Conservation (phyloP, 2,329 filamentous ascomycete species). For the Alternaria dauci region DNA sequence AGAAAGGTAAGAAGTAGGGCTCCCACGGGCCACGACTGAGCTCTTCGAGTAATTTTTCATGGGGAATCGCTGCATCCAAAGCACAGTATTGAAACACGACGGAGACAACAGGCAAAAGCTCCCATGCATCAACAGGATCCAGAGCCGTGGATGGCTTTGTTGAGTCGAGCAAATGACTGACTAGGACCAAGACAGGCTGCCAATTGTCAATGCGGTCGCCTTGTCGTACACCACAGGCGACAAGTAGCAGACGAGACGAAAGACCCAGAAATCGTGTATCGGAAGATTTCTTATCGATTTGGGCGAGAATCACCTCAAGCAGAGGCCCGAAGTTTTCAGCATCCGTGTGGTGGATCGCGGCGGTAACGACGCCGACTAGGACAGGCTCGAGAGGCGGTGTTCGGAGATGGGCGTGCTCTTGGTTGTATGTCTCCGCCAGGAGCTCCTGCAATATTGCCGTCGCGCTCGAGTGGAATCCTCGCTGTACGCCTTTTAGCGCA, state of each 20-base stretch:
- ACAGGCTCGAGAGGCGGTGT: constrained; percentile 65
- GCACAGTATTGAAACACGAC: constrained; percentile 79
- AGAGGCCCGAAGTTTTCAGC: constrained; percentile 76
- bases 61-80: constrained; percentile 78
- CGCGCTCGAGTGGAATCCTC: constrained; percentile 66
- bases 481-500: constrained; percentile 71
- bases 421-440: constrained; percentile 46
- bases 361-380: constrained; percentile 78
- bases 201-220: constrained; percentile 78
- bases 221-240: constrained; percentile 79
- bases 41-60: constrained; percentile 69
- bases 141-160: constrained; percentile 49
- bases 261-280: constrained; percentile 48
- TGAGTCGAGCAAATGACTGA: constrained; percentile 43
- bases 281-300: constrained; percentile 52
- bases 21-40: constrained; percentile 73
- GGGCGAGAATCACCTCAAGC: constrained; percentile 63
- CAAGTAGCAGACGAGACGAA: constrained; percentile 66
- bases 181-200: constrained; percentile 66
- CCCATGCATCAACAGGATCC: constrained; percentile 31
- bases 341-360: constrained; percentile 82
- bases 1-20: constrained; percentile 83
- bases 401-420: constrained; percentile 51
- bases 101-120: constrained; percentile 60
- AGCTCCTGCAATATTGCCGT: constrained; percentile 62